These are phyloP conservation scores for Penicillium psychrosexuale DNA, from an alignment of 2,329 filamentous ascomycete genomes.

Conservation along the genomic window DNA sequence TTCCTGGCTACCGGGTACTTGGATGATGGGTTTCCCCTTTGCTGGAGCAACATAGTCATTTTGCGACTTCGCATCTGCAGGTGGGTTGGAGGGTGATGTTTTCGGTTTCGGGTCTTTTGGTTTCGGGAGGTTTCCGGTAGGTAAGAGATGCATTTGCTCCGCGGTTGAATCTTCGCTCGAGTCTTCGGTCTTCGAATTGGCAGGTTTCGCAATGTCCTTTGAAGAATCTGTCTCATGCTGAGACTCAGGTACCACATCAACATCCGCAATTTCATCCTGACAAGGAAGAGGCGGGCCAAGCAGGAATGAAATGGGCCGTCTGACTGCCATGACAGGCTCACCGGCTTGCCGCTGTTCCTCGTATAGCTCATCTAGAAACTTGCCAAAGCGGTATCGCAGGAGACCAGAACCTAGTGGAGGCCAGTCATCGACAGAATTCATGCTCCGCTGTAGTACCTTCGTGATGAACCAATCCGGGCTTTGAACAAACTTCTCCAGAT, in stretches of 20 bases:
- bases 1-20: conserved; percentile 34
- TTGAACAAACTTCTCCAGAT: conserved; percentile 75
- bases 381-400: conserved; percentile 64
- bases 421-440: conserved; percentile 57
- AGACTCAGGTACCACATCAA: conserved; percentile 1
- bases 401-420: conserved; percentile 52
- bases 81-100: not conserved
- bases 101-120: not conserved
- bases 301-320: conserved; percentile 32
- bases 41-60: not conserved
- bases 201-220: not conserved
- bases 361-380: conserved; percentile 63
- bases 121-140: not conserved
- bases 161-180: not conserved
- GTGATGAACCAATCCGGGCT: conserved; percentile 68
- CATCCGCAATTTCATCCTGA: not conserved
- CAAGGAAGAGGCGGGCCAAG: conserved; percentile 19
- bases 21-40: conserved; percentile 18
- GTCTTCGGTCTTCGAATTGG: not conserved
- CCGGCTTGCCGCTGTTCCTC: conserved; percentile 50
- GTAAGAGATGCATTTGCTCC: conserved; percentile 11
- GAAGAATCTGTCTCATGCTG: not conserved
- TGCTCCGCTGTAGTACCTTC: conserved; percentile 63
- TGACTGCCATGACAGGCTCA: conserved; percentile 32
- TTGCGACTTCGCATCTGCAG: not conserved